Evolutionary conservation across 116 monocot species (phyloP), one percentile per base, ranked within the genome.

Genomic region (Trichopus zeylanicus): DNA sequence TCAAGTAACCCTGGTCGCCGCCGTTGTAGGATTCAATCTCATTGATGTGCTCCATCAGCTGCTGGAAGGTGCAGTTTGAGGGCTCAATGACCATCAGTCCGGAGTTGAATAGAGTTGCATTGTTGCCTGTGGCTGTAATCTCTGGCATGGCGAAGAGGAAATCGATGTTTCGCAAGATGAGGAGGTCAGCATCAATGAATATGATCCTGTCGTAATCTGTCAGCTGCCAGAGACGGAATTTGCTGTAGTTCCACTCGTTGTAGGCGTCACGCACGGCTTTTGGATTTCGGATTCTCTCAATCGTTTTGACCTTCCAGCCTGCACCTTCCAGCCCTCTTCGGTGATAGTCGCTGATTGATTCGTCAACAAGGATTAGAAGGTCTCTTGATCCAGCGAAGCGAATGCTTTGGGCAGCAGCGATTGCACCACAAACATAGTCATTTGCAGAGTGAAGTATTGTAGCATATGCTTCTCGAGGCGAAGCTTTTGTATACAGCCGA

Each of bases 201-300:
- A 86, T 78, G 42, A 86, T 29, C 63, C 81, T 86, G 60, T 81
- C 74, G 18, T 86, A 86, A 33, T 86, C 86, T 3, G 86, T 86
- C 23, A 86, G 86, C 59, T 86, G 86, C 81, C 86, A 86, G 7
- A 86, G 77, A 7, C 78, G 70, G 55, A 86, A 86, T 62, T 86
- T 86, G 77, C 81, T 86, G 71, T 86, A 86, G 60, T 86, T 86
- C 86, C 86, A 86, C 68, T 86, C 86, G 30, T 81, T 86, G 71
- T 86, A 86, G 30, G 86, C 77, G 49, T 86, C 71, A 16, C 37
- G 73, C 48, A 71, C 64, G 7, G 86, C 81, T 21, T 81, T 81
- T 0, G 86, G 86, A 47, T 86, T 86, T n/a, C 86, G 62, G 46
- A 86, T 86, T 35, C 86, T 67, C 29, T 60, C 26, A 18, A 86